These are phyloP conservation scores for Dryas alaskensis DNA, from an alignment of 306 rosid species.

Conservation along the genomic window DNA sequence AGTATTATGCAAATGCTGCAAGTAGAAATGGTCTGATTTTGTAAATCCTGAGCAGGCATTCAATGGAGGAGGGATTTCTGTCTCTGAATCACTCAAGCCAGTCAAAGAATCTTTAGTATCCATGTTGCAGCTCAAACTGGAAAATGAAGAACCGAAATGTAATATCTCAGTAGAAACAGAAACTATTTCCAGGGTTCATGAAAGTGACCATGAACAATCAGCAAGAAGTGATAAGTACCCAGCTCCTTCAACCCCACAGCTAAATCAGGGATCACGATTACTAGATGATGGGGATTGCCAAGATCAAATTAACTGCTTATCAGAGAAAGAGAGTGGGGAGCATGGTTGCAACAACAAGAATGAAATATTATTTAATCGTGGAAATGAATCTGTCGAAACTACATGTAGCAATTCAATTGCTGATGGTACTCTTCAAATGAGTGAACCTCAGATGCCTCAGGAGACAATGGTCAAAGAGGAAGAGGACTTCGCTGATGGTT, in stretches of 20 bases:
- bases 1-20: slow-evolving; percentile 7
- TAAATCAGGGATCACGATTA: slow-evolving; percentile 67
- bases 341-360: slow-evolving; percentile 15
- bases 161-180: slow-evolving; percentile 39
- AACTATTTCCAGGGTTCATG: slow-evolving; percentile 34
- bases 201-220: slow-evolving; percentile 48
- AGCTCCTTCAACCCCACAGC: slow-evolving; percentile 96
- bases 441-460: slow-evolving; percentile 30
- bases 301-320: slow-evolving; percentile 61
- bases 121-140: slow-evolving; percentile 50
- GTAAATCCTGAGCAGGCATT: slow-evolving; percentile 70
- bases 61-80: slow-evolving; percentile 52
- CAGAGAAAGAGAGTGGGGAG: slow-evolving; percentile 72
- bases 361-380: too few species aligned
- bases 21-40: slow-evolving; percentile 31
- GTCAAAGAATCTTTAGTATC: slow-evolving; percentile 61
- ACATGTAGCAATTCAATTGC: slow-evolving; percentile 44
- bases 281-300: slow-evolving; percentile 86
- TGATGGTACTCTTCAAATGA: slow-evolving; percentile 41
- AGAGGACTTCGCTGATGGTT: slow-evolving; percentile 46
- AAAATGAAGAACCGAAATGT: slow-evolving; percentile 31
- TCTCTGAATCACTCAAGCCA: slow-evolving; percentile 55
- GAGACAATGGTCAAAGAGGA: slow-evolving; percentile 47
- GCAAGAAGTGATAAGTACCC: slow-evolving; percentile 79
- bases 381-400: slow-evolving; percentile 67